Percentiles rank a stretch among this genome's conserved stretches.
Conservation (phyloP, 2,329 filamentous ascomycete species). For the Nemania sp. region DNA sequence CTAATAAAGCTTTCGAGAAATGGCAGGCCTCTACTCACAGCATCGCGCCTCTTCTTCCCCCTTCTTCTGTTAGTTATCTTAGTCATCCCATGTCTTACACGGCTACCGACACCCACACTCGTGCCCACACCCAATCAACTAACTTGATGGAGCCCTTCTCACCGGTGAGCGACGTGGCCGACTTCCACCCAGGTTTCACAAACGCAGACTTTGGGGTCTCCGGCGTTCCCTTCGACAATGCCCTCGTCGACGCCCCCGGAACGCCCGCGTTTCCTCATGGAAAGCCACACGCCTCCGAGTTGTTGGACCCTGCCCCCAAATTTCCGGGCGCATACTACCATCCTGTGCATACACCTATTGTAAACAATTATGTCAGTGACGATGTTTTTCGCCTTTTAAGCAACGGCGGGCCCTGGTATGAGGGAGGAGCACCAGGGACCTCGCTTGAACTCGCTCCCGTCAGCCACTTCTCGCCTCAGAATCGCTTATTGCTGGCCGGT, state of each 20-base stretch:
- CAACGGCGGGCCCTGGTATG: slow-evolving; percentile 22
- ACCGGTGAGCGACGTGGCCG: slow-evolving; percentile 24
- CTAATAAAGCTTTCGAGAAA: slow-evolving; percentile 24
- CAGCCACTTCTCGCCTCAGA: slow-evolving; percentile 5
- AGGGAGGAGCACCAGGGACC: slow-evolving; percentile 6
- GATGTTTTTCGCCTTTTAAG: slow-evolving; percentile 5
- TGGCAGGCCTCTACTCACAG: slow-evolving; percentile 22
- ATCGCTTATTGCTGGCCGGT: background rate
- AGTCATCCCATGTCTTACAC: slow-evolving; percentile 34
- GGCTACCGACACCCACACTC: slow-evolving; percentile 25
- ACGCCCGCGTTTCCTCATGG: slow-evolving; percentile 18
- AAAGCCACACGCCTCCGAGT: slow-evolving; percentile 6
- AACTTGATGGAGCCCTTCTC: slow-evolving; percentile 24
- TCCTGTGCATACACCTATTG: slow-evolving; percentile 13
- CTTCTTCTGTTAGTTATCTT: slow-evolving; percentile 19
- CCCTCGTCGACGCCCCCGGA: slow-evolving; percentile 16
- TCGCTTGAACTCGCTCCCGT: slow-evolving; percentile 1
- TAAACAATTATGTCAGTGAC: slow-evolving; percentile 11
- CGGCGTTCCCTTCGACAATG: slow-evolving; percentile 22
- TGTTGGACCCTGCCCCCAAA: slow-evolving; percentile 7
- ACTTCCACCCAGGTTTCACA: slow-evolving; percentile 31
- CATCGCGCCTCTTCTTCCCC: slow-evolving; percentile 8
- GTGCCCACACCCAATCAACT: slow-evolving; percentile 16
- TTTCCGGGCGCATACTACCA: slow-evolving; percentile 15
- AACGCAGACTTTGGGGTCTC: slow-evolving; percentile 21